Percentiles rank a stretch among this genome's conserved stretches.
Evolutionary conservation across 257 asterid genomes (phyloP).

Genomic region (Osmanthus fragrans): DNA sequence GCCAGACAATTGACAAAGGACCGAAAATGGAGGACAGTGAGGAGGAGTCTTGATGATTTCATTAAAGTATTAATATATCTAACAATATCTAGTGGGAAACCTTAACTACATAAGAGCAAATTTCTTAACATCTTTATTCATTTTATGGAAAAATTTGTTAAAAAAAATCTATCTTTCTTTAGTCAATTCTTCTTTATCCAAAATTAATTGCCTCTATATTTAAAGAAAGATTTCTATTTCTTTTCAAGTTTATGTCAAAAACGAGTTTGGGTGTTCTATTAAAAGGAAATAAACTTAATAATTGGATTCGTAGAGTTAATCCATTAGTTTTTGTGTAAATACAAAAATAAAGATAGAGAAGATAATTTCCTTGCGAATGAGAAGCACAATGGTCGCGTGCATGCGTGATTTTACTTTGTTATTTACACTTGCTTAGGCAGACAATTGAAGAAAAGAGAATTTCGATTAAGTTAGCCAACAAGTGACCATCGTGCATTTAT

Average conservation of each 20-base stretch:
- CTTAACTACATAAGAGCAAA: not conserved
- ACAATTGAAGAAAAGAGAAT: no score
- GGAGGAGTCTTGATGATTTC: constrained; percentile 23
- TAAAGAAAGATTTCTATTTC: not conserved
- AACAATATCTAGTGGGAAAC: not conserved
- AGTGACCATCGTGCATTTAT: no score
- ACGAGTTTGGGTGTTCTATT: not conserved
- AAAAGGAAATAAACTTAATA: not conserved
- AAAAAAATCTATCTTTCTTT: no score
- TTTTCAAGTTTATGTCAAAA: not conserved
- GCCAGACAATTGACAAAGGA: constrained; percentile 26
- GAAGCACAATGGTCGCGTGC: not conserved
- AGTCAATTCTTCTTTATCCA: not conserved
- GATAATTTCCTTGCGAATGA: no score
- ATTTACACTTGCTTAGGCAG: no score
- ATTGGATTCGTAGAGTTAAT: no score
- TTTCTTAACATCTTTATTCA: no score
- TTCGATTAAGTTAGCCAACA: not conserved
- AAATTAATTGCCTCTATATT: not conserved
- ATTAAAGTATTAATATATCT: not conserved
- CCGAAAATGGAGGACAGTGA: constrained; percentile 25
- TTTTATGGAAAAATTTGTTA: not conserved
- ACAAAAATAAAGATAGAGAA: no score
- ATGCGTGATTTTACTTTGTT: no score
- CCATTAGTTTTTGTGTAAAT: no score